These are phyloP conservation scores for Apodospora peruviana DNA, from an alignment of 495 filamentous ascomycete species.

Conservation along the genomic window DNA sequence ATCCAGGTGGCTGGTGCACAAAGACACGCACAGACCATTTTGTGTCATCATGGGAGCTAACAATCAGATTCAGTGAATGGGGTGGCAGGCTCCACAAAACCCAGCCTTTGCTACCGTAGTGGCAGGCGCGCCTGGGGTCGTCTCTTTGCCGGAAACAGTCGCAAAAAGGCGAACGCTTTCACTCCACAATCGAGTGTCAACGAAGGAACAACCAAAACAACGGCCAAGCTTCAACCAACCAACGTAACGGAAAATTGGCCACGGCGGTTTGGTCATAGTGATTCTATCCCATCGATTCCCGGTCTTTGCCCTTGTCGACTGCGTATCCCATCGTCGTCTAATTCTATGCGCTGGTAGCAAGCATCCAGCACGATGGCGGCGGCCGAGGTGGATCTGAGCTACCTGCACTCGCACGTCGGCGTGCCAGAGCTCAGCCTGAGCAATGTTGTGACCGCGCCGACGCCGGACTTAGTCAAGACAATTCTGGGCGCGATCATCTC, in stretches of 20 bases:
- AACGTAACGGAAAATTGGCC: too few relatives aligned
- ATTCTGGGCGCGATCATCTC: slow-evolving; percentile 62
- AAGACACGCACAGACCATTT: not conserved
- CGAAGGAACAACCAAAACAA: too few relatives aligned
- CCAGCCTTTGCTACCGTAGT: not conserved
- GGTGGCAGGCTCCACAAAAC: not conserved
- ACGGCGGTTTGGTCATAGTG: too few relatives aligned
- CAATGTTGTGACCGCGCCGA: slow-evolving; percentile 64
- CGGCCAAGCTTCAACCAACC: too few relatives aligned
- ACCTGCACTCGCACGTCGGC: slow-evolving; percentile 68
- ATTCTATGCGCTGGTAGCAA: slow-evolving; percentile 16
- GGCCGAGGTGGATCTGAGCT: slow-evolving; percentile 66
- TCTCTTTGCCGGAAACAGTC: not conserved
- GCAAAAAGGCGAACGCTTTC: too few relatives aligned
- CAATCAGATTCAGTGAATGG: not conserved
- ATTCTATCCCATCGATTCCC: too few relatives aligned
- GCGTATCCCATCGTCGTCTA: too few relatives aligned
- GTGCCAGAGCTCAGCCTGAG: slow-evolving; percentile 64
- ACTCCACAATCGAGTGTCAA: too few relatives aligned
- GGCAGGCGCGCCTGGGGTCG: not conserved
- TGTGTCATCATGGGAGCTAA: not conserved
- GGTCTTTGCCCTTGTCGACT: too few relatives aligned
- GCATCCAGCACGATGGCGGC: slow-evolving; percentile 59
- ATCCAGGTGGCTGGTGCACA: not conserved
- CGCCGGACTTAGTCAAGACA: slow-evolving; percentile 64